Base-by-base conservation (phyloP, 306 rosid genomes). In the Phaseolus lunatus region DNA sequence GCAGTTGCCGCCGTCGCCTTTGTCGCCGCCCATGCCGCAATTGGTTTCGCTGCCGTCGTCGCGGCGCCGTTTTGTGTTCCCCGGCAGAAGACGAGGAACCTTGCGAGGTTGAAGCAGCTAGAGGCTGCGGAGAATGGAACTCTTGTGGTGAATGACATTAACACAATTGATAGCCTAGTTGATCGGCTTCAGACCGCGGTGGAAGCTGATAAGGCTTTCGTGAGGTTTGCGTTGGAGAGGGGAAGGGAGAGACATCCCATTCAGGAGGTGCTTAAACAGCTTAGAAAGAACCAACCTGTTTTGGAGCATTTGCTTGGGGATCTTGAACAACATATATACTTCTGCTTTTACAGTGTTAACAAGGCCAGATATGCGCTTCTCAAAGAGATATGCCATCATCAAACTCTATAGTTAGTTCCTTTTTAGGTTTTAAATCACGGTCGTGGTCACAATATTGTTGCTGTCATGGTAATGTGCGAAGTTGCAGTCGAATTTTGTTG, bases 241-340 rank as follows among this genome's bases (percentile, higher is more conserved):
- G 91, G 87, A 2, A 82, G 74, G 44, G 92, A 87, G 23, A 78
- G 77, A 72, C 90, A 87, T 63, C 82, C 88, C 13, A 83, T 90
- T 9, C 90, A 90, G 72, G 85, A 78, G 77, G 97, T 91, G 67
- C 70, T 91, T 35, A 91, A 87, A 71, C 87, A 82, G 82, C 86
- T 91, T 9, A 73, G 79, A 26, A 84, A 80, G 83, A 81, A 67
- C 66, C 79, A 64, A n/a, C 78, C 63, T 6, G 83, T 59, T 26
- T 77, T 91, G 65, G 79, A 79, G 16, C 70, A 69, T 9, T 79
- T 76, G 73, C 88, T 91, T 22, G 43, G 70, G 29, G 91, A 86
- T 65, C 90, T 93, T 58, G 91, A 90, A 69, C 76, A 82, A 13
- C 90, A 84, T 58, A 80, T 88, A 64, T 86, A 54, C 31, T 84